A percentile compares a stretch with the other conserved stretches of the same genome.
phyloP scores from a whole-genome alignment of 225 moss, liverwort and hornwort species.

The Asterella californica region DNA sequence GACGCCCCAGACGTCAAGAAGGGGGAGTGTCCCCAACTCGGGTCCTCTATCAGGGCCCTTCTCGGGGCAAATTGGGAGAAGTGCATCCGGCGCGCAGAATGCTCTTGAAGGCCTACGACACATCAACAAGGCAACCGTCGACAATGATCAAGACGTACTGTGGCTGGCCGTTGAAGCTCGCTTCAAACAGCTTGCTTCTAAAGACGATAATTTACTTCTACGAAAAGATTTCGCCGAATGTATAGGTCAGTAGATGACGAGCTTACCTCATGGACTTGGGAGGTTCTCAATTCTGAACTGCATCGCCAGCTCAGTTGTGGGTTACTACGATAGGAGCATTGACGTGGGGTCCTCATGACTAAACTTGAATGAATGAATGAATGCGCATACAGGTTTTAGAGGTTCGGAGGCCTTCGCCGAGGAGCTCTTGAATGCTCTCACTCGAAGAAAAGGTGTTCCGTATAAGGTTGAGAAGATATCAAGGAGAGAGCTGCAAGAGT shows the following conservation, averaged over 20 bases:
- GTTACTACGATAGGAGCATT: no score
- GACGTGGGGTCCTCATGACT: not conserved
- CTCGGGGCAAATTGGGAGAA: conserved; percentile 15
- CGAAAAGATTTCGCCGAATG: conserved; percentile 39
- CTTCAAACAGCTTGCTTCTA: conserved; percentile 28
- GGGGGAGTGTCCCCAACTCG: conserved; percentile 16
- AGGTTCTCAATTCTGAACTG: not conserved
- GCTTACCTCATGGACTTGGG: not conserved
- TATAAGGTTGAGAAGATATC: conserved; percentile 24
- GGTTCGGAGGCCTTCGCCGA: conserved; percentile 39
- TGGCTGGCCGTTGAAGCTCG: conserved; percentile 38
- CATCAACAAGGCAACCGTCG: conserved; percentile 32
- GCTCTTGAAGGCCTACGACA: conserved; percentile 40
- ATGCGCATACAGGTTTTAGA: conserved; percentile 31
- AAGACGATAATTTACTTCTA: conserved; percentile 17
- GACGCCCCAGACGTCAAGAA: conserved; percentile 6
- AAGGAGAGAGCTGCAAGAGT: conserved; percentile 34
- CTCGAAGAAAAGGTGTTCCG: conserved; percentile 32
- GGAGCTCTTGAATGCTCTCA: conserved; percentile 45
- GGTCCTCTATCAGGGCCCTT: conserved; percentile 8
- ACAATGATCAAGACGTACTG: conserved; percentile 17
- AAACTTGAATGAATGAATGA: not conserved
- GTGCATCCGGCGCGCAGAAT: conserved; percentile 26
- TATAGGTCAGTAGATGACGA: conserved; percentile 34
- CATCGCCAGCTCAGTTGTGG: not conserved